Evolutionary conservation across 768 basidiomycete species (phyloP).

Genomic region (Pleurotus citrinopileatus): DNA sequence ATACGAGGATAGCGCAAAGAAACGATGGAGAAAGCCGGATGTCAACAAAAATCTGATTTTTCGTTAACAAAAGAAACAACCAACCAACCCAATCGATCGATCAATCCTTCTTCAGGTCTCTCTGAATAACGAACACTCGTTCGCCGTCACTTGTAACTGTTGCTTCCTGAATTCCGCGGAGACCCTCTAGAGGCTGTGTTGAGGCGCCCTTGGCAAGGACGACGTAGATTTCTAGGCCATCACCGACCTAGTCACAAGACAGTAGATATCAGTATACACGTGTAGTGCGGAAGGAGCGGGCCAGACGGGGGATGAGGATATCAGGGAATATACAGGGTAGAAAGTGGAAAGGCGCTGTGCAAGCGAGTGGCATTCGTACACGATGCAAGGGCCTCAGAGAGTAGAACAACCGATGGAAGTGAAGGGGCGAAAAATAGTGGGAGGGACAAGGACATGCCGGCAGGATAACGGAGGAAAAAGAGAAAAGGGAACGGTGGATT

Average conservation of each 20-base stretch:
- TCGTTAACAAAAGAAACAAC: neutral
- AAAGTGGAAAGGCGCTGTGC: conserved; percentile 13
- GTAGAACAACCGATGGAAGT: conserved; percentile 11
- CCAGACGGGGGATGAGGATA: too few species aligned
- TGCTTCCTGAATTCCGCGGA: conserved; percentile 62
- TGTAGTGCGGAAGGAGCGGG: conserved; percentile 9
- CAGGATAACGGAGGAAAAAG: conserved; percentile 11
- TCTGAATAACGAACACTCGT: conserved; percentile 70
- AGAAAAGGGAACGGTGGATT: too few species aligned
- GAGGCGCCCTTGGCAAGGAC: conserved; percentile 70
- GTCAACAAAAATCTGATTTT: too few species aligned
- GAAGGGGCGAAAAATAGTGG: conserved; percentile 5
- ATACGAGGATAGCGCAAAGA: too few species aligned
- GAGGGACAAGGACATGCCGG: neutral
- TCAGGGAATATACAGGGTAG: too few species aligned
- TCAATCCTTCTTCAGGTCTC: conserved; percentile 84
- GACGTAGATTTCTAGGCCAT: conserved; percentile 91
- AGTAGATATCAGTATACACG: conserved; percentile 14
- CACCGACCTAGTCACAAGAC: conserved; percentile 67
- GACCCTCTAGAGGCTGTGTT: conserved; percentile 52
- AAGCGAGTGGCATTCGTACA: neutral
- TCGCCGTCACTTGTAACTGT: conserved; percentile 61
- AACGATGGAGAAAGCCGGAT: too few species aligned
- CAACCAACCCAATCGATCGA: neutral
- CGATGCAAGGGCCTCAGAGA: neutral